Evolutionary conservation across 768 basidiomycete species (phyloP).

Genomic region (Trametes elegans): DNA sequence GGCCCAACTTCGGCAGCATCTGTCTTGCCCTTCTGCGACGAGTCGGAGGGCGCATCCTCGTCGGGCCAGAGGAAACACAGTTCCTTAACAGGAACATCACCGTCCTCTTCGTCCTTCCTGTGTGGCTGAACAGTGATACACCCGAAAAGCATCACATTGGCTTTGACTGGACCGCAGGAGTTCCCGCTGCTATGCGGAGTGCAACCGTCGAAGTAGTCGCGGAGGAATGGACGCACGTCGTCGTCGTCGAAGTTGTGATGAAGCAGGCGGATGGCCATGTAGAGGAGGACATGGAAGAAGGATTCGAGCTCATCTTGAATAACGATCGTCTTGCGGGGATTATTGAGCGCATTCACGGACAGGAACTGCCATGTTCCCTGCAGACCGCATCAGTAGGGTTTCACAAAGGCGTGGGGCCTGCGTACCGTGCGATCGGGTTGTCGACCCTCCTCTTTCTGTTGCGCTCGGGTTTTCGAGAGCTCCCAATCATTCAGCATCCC

Average conservation of each 20-base stretch:
- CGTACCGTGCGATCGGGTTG: neutral
- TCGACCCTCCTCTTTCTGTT: neutral
- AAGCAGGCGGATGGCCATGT: constrained; percentile 14
- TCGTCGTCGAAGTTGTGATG: constrained; percentile 11
- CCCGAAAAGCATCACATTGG: neutral
- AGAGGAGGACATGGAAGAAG: constrained; percentile 6
- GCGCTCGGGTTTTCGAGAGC: neutral
- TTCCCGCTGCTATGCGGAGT: neutral
- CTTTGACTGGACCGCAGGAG: neutral
- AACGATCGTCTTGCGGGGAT: neutral
- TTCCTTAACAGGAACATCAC: too few relatives aligned
- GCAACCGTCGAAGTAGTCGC: constrained; percentile 7
- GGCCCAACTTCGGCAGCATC: too few relatives aligned
- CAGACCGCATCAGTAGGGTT: neutral
- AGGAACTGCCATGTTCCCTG: constrained; percentile 9
- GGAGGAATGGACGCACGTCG: constrained; percentile 8
- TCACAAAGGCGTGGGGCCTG: neutral
- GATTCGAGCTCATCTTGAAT: constrained; percentile 13
- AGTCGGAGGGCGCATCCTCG: too few relatives aligned
- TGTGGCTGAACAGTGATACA: neutral
- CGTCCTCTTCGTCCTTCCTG: too few relatives aligned
- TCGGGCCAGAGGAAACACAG: too few relatives aligned
- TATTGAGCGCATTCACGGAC: neutral
- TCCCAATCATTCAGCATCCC: constrained; percentile 9
- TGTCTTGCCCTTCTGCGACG: too few relatives aligned